Percentiles rank a stretch among this genome's conserved stretches.
phyloP scores from a whole-genome alignment of 1,139 yeast species.

The Zygoascus hellenicus region DNA sequence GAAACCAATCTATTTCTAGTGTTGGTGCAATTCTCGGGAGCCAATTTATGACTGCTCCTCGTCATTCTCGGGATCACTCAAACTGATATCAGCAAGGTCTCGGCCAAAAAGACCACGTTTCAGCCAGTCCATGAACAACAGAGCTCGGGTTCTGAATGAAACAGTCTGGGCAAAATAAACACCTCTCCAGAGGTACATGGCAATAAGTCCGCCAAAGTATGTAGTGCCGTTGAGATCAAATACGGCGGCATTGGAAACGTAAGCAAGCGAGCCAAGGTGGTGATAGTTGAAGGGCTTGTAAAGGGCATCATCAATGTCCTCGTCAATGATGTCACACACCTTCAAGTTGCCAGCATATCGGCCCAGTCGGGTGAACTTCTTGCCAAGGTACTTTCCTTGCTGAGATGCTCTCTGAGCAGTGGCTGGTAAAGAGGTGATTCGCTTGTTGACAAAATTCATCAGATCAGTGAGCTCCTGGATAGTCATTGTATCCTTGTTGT shows the following conservation, averaged over 20 bases:
- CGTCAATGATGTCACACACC: slow-evolving; percentile 41
- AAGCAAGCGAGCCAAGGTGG: slow-evolving; percentile 58
- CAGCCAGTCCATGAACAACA: slow-evolving; percentile 57
- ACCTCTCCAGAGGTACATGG: slow-evolving; percentile 64
- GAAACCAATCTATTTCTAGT: background rate
- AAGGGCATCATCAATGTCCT: slow-evolving; percentile 50
- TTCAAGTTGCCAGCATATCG: slow-evolving; percentile 30
- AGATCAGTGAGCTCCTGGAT: slow-evolving; percentile 45
- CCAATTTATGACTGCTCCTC: background rate
- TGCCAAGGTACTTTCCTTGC: slow-evolving; percentile 56
- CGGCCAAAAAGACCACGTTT: slow-evolving; percentile 59
- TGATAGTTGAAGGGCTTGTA: slow-evolving; percentile 51
- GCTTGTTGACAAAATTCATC: slow-evolving; percentile 49
- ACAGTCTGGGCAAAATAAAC: slow-evolving; percentile 61
- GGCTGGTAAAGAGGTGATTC: slow-evolving; percentile 59
- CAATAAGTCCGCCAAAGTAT: slow-evolving; percentile 54
- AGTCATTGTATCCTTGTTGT: slow-evolving; percentile 38
- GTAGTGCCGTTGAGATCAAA: slow-evolving; percentile 54
- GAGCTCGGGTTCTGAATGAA: slow-evolving; percentile 51
- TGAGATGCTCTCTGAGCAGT: slow-evolving; percentile 66
- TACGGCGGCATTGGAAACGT: slow-evolving; percentile 60
- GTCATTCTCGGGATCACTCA: slow-evolving; percentile 4
- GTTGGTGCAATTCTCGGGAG: background rate
- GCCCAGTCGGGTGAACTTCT: slow-evolving; percentile 47
- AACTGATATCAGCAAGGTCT: slow-evolving; percentile 40